Base-by-base conservation (phyloP, 495 filamentous ascomycete species). In the Penicillium angulare region DNA sequence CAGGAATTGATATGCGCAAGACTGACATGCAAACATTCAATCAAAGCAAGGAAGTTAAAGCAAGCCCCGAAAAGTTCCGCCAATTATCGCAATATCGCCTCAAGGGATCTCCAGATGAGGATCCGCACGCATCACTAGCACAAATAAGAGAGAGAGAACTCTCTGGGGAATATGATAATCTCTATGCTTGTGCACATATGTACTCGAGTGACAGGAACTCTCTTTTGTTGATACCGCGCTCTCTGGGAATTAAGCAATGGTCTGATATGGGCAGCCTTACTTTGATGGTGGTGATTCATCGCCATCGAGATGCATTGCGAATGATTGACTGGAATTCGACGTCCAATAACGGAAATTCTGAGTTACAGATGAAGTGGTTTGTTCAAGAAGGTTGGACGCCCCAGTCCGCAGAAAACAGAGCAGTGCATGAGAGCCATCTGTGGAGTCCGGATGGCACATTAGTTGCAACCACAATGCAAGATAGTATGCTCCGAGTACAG, bases 141-240 rank as follows among this genome's bases (percentile, higher is more conserved):
- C 54, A 57, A 27, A 56, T 58, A 8, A 49, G 16, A 17, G 54
- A 59, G 31, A 63, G 47, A 33, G 70, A 72, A 5, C 38, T 53
- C 18, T 46, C 46, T 1, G 72, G 70, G 9, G 65, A 69, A 48
- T 72, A 66, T 43, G 71, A 74, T 36, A 86, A 86, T 49, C 69
- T 82, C 8, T 85, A 87, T 61, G 76, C 84, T 4, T 76, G 77
- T 49, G 78, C 79, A 13, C 86, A 89, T 61, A 79, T 86, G 41
- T 89, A 83, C 65, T 78, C 82, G 2, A 79, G 77, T 22, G 86
- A 90, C 57, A 77, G 82, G 33, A 90, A 90, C 60, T 85, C 83
- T 0, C 63, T 89, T 46, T 71, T 86, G 56, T 71, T 87, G 65
- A 72, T 84, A 27, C 72, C 75, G 3, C 82, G 87, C 31, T 77